Base-by-base conservation (phyloP, 257 asterid species). In the Phtheirospermum japonicum region DNA sequence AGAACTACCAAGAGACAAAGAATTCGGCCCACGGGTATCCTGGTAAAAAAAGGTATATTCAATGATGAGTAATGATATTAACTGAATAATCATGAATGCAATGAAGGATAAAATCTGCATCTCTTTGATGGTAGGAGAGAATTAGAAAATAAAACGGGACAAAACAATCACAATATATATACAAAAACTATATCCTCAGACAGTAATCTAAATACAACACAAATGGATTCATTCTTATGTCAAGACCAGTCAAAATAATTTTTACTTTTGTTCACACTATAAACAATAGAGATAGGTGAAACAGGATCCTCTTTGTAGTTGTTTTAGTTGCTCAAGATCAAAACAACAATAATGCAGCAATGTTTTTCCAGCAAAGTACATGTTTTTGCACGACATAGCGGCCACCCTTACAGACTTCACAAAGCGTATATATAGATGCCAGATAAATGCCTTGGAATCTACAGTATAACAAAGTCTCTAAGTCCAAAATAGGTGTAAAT, bases 1-100 rank as follows among this genome's bases (percentile, higher is more conserved):
- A 74, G 95, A 76, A 70, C 73, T 77, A 64, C 96, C 95, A 73
- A 86, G 97, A 28, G 97, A 89, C 42, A 89, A 73, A 66, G 97
- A 80, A 73, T 94, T 85, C 12, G 89, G 92, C 34, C 87, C 93
- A 30, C 96, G 97, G 3, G 80, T 58, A 63, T 93, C 99, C 99
- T 89, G 72, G 55, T 23, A 32, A 55, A 7, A 39, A 48, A 26
- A 68, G 31, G 36, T 12, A 59, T 13, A 51, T 54, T 45, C 19
- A 10, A 61, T 28, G n/a, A 68, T 68, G 20, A 59, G 4, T 43
- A 10, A 14, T 28, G 56, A 49, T 16, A 65, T 6, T 4, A 9
- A 16, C 49, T 23, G 42, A 57, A 55, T 0, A 63, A 45, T 4
- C 18, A 31, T 8, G 32, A 60, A 57, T 49, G 30, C 4, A 51